Percentiles rank a stretch among this genome's conserved stretches.
phyloP scores from a whole-genome alignment of 345 rosid genomes.

The Gossypium herbaceum region DNA sequence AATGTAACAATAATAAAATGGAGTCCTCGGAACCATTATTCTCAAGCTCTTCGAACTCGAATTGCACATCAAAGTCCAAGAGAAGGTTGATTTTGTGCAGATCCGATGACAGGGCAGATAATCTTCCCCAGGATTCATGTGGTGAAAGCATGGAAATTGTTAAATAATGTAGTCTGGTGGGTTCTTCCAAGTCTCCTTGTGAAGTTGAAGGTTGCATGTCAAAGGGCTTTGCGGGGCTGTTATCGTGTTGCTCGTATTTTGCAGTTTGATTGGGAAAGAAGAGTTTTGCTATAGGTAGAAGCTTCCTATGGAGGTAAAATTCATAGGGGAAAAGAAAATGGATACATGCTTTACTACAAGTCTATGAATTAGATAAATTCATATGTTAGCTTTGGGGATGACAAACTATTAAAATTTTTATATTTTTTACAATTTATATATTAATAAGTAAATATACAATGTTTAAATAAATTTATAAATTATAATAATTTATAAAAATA shows the following conservation, averaged over 20 bases:
- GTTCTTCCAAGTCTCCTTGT: conserved; percentile 57
- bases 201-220: conserved; percentile 74
- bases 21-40: conserved; percentile 26
- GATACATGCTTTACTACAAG: not conserved
- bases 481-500: no score
- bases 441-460: no score
- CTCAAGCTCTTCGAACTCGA: conserved; percentile 11
- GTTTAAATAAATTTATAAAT: no score
- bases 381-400: not conserved
- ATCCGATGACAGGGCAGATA: conserved; percentile 25
- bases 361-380: not conserved
- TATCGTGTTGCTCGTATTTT: conserved; percentile 43
- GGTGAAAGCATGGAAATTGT: conserved; percentile 44
- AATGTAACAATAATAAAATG: conserved; percentile 31
- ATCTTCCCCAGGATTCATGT: conserved; percentile 17
- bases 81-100: conserved; percentile 29
- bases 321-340: no score
- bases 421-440: no score
- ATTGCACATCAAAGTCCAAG: conserved; percentile 33
- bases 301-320: conserved; percentile 1
- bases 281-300: conserved; percentile 36
- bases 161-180: conserved; percentile 39
- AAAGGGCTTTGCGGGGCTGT: conserved; percentile 76
- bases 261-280: conserved; percentile 39
- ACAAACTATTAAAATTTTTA: no score